These are phyloP conservation scores for Claviceps pazoutovae DNA, from an alignment of 2,329 filamentous ascomycete species.

Conservation along the genomic window DNA sequence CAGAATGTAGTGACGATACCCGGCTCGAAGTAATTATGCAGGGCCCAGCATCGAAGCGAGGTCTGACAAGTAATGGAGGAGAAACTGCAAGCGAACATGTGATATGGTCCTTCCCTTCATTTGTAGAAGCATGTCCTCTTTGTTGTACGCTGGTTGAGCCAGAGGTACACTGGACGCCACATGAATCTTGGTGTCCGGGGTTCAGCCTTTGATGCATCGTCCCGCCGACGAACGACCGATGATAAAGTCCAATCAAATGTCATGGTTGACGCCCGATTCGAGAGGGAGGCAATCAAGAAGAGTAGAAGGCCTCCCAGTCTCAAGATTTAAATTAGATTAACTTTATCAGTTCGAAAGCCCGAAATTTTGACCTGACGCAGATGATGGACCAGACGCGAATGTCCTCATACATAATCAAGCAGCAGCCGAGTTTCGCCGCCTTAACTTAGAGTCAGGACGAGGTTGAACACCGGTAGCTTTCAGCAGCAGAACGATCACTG, in stretches of 20 bases:
- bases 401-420: too few species aligned
- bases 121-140: not conserved
- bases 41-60: not conserved
- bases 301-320: not conserved
- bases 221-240: slow-evolving; percentile 4
- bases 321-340: too few species aligned
- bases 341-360: too few species aligned
- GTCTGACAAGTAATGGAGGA: not conserved
- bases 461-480: too few species aligned
- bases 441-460: too few species aligned
- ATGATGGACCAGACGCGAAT: too few species aligned
- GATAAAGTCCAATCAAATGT: too few species aligned
- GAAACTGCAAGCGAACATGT: not conserved
- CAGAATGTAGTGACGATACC: not conserved
- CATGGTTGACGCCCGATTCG: too few species aligned
- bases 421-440: too few species aligned
- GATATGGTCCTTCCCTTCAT: not conserved
- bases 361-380: too few species aligned
- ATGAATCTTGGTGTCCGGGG: not conserved
- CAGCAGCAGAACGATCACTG: too few species aligned
- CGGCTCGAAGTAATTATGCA: not conserved
- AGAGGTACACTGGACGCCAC: not conserved
- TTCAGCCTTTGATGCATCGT: not conserved
- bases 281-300: not conserved
- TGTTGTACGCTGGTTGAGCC: not conserved